Evolutionary conservation across 2,329 filamentous ascomycete genomes (phyloP).

Genomic region (Sporothrix luriei): DNA sequence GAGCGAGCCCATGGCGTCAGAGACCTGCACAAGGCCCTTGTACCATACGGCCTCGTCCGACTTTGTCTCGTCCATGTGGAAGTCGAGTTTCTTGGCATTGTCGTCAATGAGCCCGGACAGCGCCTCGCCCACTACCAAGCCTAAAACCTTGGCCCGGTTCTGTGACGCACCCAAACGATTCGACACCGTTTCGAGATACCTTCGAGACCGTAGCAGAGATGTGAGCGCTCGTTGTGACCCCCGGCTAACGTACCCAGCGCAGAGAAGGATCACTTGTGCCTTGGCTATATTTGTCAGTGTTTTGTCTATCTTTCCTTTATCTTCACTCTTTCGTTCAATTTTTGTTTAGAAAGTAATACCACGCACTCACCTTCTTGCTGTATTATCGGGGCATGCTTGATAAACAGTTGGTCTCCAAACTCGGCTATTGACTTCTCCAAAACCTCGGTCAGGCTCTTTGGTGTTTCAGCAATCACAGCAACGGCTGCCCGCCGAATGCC

Average conservation of each 20-base stretch:
- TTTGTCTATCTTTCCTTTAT: no score
- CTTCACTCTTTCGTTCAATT: background rate
- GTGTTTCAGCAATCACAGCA: constrained; percentile 57
- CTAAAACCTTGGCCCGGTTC: constrained; percentile 73
- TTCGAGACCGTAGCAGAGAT: constrained; percentile 68
- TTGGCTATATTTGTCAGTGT: constrained; percentile 59
- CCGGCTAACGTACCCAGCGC: constrained; percentile 74
- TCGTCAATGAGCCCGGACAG: constrained; percentile 66
- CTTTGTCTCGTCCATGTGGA: constrained; percentile 78
- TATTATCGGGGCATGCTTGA: constrained; percentile 79
- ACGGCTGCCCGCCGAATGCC: constrained; percentile 68
- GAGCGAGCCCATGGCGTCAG: constrained; percentile 65
- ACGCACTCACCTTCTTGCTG: constrained; percentile 77
- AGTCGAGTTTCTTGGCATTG: constrained; percentile 72
- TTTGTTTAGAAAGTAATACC: no score
- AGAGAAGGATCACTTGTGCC: constrained; percentile 75
- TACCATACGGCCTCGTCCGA: constrained; percentile 75
- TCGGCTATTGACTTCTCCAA: constrained; percentile 69
- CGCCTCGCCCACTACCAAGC: constrained; percentile 82
- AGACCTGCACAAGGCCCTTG: constrained; percentile 62
- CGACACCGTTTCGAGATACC: constrained; percentile 77
- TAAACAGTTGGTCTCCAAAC: constrained; percentile 85
- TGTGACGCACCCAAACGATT: constrained; percentile 82
- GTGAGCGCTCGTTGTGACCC: constrained; percentile 66
- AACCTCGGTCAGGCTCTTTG: constrained; percentile 55